Evolutionary conservation across 2,329 filamentous ascomycete genomes (phyloP).

Genomic region (Aureobasidium pullulans): DNA sequence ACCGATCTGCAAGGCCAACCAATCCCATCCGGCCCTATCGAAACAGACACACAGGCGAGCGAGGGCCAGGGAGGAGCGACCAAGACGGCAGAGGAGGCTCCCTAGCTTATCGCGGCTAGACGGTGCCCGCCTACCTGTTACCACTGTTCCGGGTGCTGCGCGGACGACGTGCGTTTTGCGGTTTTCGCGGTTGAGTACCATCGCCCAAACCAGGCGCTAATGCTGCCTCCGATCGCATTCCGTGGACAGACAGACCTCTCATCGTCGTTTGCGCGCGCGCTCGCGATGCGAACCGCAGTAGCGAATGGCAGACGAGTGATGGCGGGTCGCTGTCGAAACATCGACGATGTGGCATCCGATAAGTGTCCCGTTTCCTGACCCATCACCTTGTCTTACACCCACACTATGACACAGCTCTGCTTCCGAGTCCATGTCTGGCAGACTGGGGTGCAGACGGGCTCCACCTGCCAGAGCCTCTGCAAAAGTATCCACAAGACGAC

Average conservation of each 20-base stretch:
- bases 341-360: conserved; percentile 4
- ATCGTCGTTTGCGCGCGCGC: background rate
- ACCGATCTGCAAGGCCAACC: conserved; percentile 2
- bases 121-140: conserved; percentile 1
- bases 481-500: conserved; percentile 1
- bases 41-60: background rate
- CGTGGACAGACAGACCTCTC: background rate
- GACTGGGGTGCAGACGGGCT: conserved; percentile 6
- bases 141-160: background rate
- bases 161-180: background rate
- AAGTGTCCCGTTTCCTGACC: background rate
- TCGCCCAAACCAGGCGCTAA: background rate
- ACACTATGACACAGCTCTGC: conserved; percentile 1
- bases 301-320: background rate
- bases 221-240: conserved; percentile 2
- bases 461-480: conserved; percentile 1
- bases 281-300: background rate
- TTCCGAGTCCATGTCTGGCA: background rate
- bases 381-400: conserved; percentile 6
- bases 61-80: background rate
- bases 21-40: conserved; percentile 2
- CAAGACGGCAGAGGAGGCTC: background rate
- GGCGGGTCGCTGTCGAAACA: conserved; percentile 1
- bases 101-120: conserved; percentile 10
- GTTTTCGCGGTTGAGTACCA: conserved; percentile 7